Base-by-base conservation (phyloP, 306 rosid genomes). In the Psophocarpus tetragonolobus region DNA sequence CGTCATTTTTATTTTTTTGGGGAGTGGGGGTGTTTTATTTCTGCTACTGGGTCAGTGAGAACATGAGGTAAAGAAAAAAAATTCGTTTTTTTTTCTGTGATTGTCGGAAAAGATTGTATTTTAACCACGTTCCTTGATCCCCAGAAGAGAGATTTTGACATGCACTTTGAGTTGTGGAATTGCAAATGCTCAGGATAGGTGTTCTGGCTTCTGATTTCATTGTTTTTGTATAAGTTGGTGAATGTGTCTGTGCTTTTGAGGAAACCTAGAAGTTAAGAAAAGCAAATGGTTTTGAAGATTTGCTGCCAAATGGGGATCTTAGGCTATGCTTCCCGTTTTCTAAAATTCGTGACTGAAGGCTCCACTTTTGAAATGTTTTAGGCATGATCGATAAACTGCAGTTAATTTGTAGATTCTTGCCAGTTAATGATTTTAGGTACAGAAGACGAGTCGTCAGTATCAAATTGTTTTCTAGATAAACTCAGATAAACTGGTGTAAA, bases 301-400 rank as follows among this genome's bases (percentile, higher is more conserved):
- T 77, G 47, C 54, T 57, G 68, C 51, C 17, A 73, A 47, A 30
- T 73, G 68, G 54, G 78, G 85, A 77, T 70, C 80, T 60, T 33
- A 18, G 71, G 12, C 9, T 47, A 24, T 47, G 73, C 27, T 48
- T 54, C 27, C 2, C 8, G 12, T 83, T 72, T 78, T 68, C 53
- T 12, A 26, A 60, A 67, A 21, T 58, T 13, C 1, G 30, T 54
- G 48, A 2, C 32, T 26, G 75, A 17, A 53, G 50, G 33, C 48
- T 62, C 36, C 26, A 14, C 33, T 45, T 61, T 45, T 63, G 69
- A 23, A 70, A 30, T 13, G 5, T 60, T 50, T 68, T 42, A 23
- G 61, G 18, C 36, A 23, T 54, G 15, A 24, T 51, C 71, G 27
- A 71, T 18, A 66, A 17, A 17, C 13, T 57, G 0, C 17, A 57